Percentiles rank a stretch among this genome's conserved stretches.
Evolutionary conservation across 2,329 filamentous ascomycete species (phyloP).

Genomic region (Annulohypoxylon truncatum): DNA sequence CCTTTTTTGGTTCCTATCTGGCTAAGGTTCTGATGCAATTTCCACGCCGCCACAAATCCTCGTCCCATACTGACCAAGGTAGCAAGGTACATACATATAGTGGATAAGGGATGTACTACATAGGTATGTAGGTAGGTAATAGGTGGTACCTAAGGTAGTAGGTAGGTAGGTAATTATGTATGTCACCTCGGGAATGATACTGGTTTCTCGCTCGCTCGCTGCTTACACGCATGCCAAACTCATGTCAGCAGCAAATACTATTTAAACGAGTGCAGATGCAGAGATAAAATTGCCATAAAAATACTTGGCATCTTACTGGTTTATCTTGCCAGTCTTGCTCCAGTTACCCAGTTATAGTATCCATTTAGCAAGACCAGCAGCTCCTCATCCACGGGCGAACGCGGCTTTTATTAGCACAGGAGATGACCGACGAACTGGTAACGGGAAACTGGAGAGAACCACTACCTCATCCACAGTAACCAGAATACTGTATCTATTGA

Average conservation of each 20-base stretch:
- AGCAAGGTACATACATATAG: conserved; percentile 3
- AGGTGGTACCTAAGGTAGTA: no score
- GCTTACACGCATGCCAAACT: conserved; percentile 14
- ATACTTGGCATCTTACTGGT: conserved; percentile 1
- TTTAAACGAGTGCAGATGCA: conserved; percentile 6
- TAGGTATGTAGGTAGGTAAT: conserved; percentile 2
- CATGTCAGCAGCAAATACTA: conserved; percentile 24
- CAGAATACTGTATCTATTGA: conserved; percentile 21
- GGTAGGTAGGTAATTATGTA: not conserved
- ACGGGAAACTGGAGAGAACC: conserved; percentile 23
- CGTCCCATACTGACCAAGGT: not conserved
- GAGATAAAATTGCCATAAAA: conserved; percentile 9
- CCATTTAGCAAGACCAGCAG: conserved; percentile 10
- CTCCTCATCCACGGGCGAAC: conserved; percentile 14
- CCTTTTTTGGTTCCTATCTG: conserved; percentile 6
- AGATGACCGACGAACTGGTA: conserved; percentile 37
- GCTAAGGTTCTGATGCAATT: conserved; percentile 31
- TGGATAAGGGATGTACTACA: no score
- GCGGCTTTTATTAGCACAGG: conserved; percentile 26
- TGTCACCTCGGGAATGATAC: not conserved
- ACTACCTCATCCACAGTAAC: conserved; percentile 16
- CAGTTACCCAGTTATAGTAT: not conserved
- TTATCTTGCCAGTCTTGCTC: conserved; percentile 1
- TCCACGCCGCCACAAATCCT: conserved; percentile 19
- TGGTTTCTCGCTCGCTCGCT: not conserved